Percentiles rank a stretch among this genome's conserved stretches.
phyloP scores from a whole-genome alignment of 1,139 yeast species.

The Pichia sorboxylosa region DNA sequence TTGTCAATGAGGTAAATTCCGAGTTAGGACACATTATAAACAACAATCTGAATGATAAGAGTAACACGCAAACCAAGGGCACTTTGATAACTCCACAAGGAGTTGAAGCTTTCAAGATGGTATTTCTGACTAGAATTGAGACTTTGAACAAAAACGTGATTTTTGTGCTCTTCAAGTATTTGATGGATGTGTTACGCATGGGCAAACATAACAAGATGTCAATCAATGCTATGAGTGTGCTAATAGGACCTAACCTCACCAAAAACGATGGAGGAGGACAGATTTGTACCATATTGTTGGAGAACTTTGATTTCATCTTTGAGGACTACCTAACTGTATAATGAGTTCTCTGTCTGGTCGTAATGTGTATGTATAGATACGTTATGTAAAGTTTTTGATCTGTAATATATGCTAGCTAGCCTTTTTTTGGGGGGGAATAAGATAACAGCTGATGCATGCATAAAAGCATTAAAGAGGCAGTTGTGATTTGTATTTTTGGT shows the following conservation, averaged over 20 bases:
- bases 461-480: no score
- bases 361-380: no score
- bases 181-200: constrained; percentile 54
- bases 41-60: constrained; percentile 3
- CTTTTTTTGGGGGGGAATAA: no score
- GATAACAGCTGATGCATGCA: no score
- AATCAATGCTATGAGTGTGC: constrained; percentile 23
- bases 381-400: no score
- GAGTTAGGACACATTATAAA: constrained; percentile 17
- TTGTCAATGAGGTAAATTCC: constrained; percentile 19
- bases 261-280: constrained; percentile 24
- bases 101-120: constrained; percentile 12
- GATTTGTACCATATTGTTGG: constrained; percentile 22
- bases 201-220: constrained; percentile 73
- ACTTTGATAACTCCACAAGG: constrained; percentile 1
- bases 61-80: not conserved
- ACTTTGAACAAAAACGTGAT: constrained; percentile 48
- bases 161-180: constrained; percentile 53
- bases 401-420: no score
- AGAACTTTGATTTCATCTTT: constrained; percentile 20
- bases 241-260: constrained; percentile 25
- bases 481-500: no score
- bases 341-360: no score
- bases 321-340: no score
- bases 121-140: constrained; percentile 24